Conservation (phyloP, 306 rosid genomes). For the Fagus sylvatica region DNA sequence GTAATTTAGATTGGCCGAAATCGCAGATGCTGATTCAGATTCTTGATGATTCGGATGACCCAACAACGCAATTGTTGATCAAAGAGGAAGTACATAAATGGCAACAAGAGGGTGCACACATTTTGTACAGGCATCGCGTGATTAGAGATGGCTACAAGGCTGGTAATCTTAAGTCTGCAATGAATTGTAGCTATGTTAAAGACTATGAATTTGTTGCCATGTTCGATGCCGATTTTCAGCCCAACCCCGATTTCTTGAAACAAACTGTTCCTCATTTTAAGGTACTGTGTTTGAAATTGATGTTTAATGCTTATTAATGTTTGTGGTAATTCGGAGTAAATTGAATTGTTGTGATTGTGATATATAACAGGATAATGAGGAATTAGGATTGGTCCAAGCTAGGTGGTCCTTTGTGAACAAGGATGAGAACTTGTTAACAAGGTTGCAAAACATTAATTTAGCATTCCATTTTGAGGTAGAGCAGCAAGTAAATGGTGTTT, state of each 20-base stretch:
- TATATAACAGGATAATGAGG: constrained; percentile 60
- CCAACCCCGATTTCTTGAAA: constrained; percentile 76
- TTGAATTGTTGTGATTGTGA: constrained; percentile 10
- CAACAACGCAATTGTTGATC: constrained; percentile 61
- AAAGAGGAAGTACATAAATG: constrained; percentile 75
- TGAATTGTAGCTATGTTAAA: constrained; percentile 83
- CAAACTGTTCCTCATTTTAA: constrained; percentile 83
- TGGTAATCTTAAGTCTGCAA: constrained; percentile 92
- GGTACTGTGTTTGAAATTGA: constrained; percentile 38
- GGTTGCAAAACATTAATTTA: constrained; percentile 85
- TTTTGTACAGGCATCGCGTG: constrained; percentile 72
- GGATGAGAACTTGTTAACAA: constrained; percentile 80
- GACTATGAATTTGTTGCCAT: constrained; percentile 85
- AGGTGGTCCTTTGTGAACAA: constrained; percentile 96
- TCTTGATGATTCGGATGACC: constrained; percentile 91
- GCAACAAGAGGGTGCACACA: constrained; percentile 75
- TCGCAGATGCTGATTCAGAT: constrained; percentile 69
- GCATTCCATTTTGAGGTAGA: constrained; percentile 86
- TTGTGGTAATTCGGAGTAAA: neutral
- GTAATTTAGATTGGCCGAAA: constrained; percentile 90
- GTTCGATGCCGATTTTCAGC: constrained; percentile 93
- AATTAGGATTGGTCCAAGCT: constrained; percentile 85
- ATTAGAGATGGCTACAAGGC: constrained; percentile 92
- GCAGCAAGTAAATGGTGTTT: constrained; percentile 76
- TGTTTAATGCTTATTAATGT: too few relatives aligned